phyloP scores from a whole-genome alignment of 2,329 filamentous ascomycete genomes.

The Coniochaeta sp. region DNA sequence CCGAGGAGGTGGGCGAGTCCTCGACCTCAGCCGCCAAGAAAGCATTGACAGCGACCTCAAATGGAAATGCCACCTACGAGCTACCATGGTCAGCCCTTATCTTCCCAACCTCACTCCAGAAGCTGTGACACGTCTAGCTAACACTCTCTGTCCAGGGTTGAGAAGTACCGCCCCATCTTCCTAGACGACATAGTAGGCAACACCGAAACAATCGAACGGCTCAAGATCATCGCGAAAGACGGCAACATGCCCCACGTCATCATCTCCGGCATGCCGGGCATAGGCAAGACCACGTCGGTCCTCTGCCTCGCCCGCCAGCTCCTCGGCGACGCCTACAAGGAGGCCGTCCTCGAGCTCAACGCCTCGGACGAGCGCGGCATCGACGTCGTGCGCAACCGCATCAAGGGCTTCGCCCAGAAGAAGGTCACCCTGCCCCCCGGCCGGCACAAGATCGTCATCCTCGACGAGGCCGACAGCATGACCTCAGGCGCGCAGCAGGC shows the following conservation, averaged over 20 bases:
- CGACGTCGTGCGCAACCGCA: conserved; percentile 92
- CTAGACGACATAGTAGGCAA: conserved; percentile 97
- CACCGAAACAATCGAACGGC: conserved; percentile 90
- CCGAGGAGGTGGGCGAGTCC: conserved; percentile 51
- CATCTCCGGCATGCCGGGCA: conserved; percentile 98
- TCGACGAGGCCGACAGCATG: conserved; percentile 98
- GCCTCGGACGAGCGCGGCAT: conserved; percentile 96
- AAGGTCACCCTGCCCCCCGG: conserved; percentile 91
- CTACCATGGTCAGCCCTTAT: conserved; percentile 60
- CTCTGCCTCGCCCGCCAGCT: conserved; percentile 91
- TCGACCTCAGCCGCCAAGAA: conserved; percentile 54
- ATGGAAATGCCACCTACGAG: conserved; percentile 57
- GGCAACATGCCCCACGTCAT: conserved; percentile 99
- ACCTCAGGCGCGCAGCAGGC: conserved; percentile 95
- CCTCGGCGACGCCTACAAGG: conserved; percentile 89
- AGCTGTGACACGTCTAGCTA: not conserved
- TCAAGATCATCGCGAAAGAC: conserved; percentile 97
- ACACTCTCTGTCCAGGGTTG: conserved; percentile 64
- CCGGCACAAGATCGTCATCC: conserved; percentile 91
- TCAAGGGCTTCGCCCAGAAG: conserved; percentile 98
- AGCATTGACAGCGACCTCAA: conserved; percentile 41
- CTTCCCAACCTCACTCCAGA: conserved; percentile 1
- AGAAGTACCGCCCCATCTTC: conserved; percentile 93
- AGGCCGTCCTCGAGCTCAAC: conserved; percentile 93
- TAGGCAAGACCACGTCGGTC: conserved; percentile 95